A percentile compares a stretch with the other conserved stretches of the same genome.
Evolutionary conservation across 2,329 filamentous ascomycete species (phyloP).

Genomic region (Trichoderma endophyticum): DNA sequence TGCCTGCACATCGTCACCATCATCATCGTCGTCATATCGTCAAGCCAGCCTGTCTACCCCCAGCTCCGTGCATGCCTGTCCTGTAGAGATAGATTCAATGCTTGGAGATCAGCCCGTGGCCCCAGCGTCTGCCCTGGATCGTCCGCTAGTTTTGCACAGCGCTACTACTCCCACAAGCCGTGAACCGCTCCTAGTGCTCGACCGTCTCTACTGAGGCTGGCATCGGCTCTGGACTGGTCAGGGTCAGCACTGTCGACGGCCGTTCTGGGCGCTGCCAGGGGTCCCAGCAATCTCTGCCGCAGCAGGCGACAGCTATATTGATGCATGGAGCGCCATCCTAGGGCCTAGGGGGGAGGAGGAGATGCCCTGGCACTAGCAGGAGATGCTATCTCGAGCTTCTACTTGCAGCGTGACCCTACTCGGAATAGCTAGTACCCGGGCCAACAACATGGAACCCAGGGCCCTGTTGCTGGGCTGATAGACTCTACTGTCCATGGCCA

Average conservation of each 20-base stretch:
- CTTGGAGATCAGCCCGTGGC: slow-evolving; percentile 12
- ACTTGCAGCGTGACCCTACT: background rate
- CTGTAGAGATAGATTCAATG: background rate
- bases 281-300: slow-evolving; percentile 16
- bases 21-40: background rate
- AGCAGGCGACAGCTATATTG: slow-evolving; percentile 9
- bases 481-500: background rate
- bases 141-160: slow-evolving; percentile 17
- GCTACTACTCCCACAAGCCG: slow-evolving; percentile 7
- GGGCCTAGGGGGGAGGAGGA: background rate
- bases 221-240: slow-evolving; percentile 11
- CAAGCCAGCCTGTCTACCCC: background rate
- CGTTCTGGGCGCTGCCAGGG: slow-evolving; percentile 9
- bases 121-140: slow-evolving; percentile 17
- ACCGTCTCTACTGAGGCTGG: slow-evolving; percentile 10
- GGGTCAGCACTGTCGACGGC: slow-evolving; percentile 8
- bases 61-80: background rate
- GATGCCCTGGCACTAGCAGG: background rate
- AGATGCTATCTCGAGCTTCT: background rate
- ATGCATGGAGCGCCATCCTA: background rate
- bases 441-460: too few species aligned
- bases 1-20: background rate
- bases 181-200: slow-evolving; percentile 13
- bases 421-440: background rate
- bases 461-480: background rate